These are phyloP conservation scores for Macrophomina pseudophaseolina DNA, from an alignment of 2,329 filamentous ascomycete species.

Conservation along the genomic window DNA sequence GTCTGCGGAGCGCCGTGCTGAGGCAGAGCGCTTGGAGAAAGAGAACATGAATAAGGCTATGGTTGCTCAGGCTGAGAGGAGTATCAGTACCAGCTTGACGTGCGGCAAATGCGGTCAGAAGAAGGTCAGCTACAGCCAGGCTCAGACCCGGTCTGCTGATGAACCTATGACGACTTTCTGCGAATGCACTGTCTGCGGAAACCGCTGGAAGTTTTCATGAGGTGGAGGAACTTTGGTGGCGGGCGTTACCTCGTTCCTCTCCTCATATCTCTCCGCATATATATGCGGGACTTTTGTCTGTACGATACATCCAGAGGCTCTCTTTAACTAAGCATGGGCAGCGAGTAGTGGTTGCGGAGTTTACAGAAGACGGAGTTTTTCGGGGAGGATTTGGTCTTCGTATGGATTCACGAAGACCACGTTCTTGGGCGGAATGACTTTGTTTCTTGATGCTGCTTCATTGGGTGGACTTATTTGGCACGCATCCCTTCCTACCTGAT, in stretches of 20 bases:
- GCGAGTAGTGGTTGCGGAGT: constrained; percentile 20
- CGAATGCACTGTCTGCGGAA: constrained; percentile 58
- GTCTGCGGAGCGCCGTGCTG: constrained; percentile 77
- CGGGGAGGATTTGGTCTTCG: neutral
- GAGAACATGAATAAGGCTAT: constrained; percentile 98
- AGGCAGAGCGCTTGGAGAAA: constrained; percentile 77
- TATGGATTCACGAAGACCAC: neutral
- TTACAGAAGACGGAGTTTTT: constrained; percentile 23
- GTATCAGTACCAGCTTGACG: constrained; percentile 83
- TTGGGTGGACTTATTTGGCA: neutral
- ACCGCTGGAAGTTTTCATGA: constrained; percentile 57
- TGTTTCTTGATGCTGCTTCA: neutral
- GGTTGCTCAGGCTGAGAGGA: constrained; percentile 90
- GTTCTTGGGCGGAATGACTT: neutral
- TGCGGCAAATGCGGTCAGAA: constrained; percentile 92
- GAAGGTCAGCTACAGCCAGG: constrained; percentile 94
- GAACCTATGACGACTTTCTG: constrained; percentile 73
- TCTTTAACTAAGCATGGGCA: neutral
- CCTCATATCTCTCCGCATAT: neutral
- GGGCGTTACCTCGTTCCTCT: neutral
- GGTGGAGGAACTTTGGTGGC: neutral
- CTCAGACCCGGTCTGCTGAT: constrained; percentile 93
- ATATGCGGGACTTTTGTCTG: constrained; percentile 9
- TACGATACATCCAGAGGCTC: constrained; percentile 16
- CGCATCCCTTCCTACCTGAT: constrained; percentile 1